Conservation (phyloP, 352 stramenopile species). For the Phytophthora fragariaefolia region DNA sequence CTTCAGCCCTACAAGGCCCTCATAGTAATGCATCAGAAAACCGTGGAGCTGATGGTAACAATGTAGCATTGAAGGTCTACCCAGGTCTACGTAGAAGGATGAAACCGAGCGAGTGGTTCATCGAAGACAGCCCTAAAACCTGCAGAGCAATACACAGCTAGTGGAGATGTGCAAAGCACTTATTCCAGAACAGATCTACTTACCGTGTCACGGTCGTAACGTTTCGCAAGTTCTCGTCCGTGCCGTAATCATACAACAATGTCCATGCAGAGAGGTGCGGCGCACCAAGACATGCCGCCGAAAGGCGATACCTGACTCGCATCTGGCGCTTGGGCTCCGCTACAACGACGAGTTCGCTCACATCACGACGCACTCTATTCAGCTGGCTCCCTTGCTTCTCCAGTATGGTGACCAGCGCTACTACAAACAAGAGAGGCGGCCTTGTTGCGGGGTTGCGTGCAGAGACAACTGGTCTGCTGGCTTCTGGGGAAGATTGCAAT, state of each 20-base stretch:
- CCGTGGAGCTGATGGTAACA: not conserved
- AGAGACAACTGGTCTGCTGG: not conserved
- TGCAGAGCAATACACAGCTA: too few species aligned
- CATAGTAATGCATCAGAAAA: constrained; percentile 5
- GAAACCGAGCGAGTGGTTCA: not conserved
- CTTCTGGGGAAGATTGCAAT: not conserved
- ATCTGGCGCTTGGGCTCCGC: not conserved
- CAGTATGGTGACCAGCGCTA: not conserved
- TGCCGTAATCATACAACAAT: constrained; percentile 6
- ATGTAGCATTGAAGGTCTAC: not conserved
- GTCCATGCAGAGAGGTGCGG: not conserved
- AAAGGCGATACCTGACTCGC: not conserved
- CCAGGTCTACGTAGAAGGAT: not conserved
- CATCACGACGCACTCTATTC: not conserved
- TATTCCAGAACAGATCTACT: not conserved
- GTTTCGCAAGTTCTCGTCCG: constrained; percentile 5
- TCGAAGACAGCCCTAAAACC: not conserved
- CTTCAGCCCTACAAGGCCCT: not conserved
- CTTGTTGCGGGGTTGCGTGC: not conserved
- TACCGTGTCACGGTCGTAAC: not conserved
- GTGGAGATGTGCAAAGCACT: too few species aligned
- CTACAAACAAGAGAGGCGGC: not conserved
- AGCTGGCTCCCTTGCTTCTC: not conserved
- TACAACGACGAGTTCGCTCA: not conserved
- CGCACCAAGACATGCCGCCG: not conserved